Evolutionary conservation across 1,284 basidiomycete genomes (phyloP).

Genomic region (Ganoderma meredithae): DNA sequence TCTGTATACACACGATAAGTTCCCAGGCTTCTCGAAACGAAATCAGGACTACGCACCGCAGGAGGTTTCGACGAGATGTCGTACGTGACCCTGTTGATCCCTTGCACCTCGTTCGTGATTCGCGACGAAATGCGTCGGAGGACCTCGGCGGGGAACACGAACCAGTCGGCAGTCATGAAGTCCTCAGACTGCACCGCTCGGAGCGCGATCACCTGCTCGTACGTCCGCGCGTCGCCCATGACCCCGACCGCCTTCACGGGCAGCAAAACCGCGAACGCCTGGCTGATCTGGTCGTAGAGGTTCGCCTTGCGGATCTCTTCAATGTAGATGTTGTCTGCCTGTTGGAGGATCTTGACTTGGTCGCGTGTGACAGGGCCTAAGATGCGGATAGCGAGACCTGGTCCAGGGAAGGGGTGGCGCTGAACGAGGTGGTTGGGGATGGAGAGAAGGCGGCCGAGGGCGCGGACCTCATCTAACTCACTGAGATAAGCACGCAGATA

Average conservation of each 20-base stretch:
- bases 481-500: conserved; percentile 12
- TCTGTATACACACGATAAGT: conserved; percentile 27
- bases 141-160: conserved; percentile 93
- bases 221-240: conserved; percentile 96
- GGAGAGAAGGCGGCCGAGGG: conserved; percentile 87
- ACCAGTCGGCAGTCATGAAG: conserved; percentile 99
- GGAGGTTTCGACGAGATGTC: conserved; percentile 99
- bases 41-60: conserved; percentile 61
- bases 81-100: conserved; percentile 94
- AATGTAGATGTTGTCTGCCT: conserved; percentile 96
- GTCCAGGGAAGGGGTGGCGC: conserved; percentile 99
- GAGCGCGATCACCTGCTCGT: conserved; percentile 94
- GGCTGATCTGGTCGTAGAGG: conserved; percentile 94
- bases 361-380: conserved; percentile 93
- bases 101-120: conserved; percentile 97
- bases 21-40: not conserved
- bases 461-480: conserved; percentile 90
- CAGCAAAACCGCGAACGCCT: conserved; percentile 97
- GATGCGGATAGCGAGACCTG: conserved; percentile 98
- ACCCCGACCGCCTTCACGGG: conserved; percentile 98
- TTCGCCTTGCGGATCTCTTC: conserved; percentile 96
- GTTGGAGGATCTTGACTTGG: conserved; percentile 95
- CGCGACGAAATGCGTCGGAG: conserved; percentile 93
- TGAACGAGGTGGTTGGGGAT: conserved; percentile 96
- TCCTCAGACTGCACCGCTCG: conserved; percentile 94